Base-by-base conservation (phyloP, 2,329 filamentous ascomycete species). In the Ophiosphaerella narmari region DNA sequence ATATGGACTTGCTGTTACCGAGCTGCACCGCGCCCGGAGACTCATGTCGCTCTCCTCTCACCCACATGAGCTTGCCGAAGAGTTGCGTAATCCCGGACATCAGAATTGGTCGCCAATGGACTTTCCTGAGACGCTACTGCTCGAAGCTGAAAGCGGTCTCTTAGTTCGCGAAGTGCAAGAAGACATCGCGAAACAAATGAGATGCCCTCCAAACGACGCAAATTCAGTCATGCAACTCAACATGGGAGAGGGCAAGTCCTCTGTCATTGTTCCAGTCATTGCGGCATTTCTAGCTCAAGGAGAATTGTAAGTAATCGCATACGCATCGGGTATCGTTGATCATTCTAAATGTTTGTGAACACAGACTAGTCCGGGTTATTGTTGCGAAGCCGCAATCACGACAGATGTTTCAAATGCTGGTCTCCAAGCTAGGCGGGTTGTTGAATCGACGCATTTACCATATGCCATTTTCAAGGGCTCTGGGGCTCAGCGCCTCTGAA, bases 111-210 rank as follows among this genome's bases (percentile, higher is more conserved):
- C 78, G 5, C 78, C 81, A 0, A 11, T 63, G 0, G 51, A 80
- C 0, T 70, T 75, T 33, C 84, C 86, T 0, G 86, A 89, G 18
- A 84, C 76, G 52, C 71, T 90, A 0, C 70, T 90, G 0, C 50
- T 90, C 0, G 86, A 90, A 63, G 73, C 86, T 1, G 86, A 90
- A 43, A 82, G 77, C 32, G 78, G 79, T 2, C 74, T 90, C 2
- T 61, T 84, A 8, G 84, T 90, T 8, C 80, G 88, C 1, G 63
- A 75, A 0, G 78, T 83, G 0, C 86, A 90, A 58, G 74, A 79
- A 3, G 63, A 80, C 2, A 83, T 90, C 42, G 82, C 86, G 0
- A 35, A 47, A 0, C 62, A 78, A 16, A 89, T 90, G 81, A 79
- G 76, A 3, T 39, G 57, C 0, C 62, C 60, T 5, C 48, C 52